These are phyloP conservation scores for Fusarium kyushuense DNA, from an alignment of 2,329 filamentous ascomycete species.

Conservation along the genomic window DNA sequence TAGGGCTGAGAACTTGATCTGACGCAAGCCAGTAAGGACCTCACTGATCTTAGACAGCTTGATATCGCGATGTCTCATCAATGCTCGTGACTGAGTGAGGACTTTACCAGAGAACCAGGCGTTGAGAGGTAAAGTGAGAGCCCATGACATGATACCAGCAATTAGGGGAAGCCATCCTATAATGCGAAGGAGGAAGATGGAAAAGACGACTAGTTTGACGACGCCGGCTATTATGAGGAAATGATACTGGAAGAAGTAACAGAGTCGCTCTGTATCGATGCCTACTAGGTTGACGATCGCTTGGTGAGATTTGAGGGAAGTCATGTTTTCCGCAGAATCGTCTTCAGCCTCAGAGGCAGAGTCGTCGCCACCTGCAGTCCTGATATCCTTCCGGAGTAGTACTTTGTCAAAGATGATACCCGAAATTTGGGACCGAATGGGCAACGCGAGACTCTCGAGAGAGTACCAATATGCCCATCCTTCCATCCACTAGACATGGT, in stretches of 20 bases:
- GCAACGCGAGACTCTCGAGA: constrained; percentile 71
- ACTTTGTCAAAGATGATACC: constrained; percentile 80
- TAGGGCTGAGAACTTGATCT: constrained; percentile 84
- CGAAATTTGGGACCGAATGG: constrained; percentile 75
- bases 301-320: constrained; percentile 64
- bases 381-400: constrained; percentile 80
- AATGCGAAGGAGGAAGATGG: constrained; percentile 73
- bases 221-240: constrained; percentile 65
- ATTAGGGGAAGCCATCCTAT: constrained; percentile 77
- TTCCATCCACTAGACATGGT: constrained; percentile 64
- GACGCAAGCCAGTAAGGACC: constrained; percentile 79
- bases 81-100: constrained; percentile 69
- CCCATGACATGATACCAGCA: constrained; percentile 72
- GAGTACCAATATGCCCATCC: constrained; percentile 74
- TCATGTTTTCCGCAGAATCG: constrained; percentile 41
- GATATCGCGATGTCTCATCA: constrained; percentile 80
- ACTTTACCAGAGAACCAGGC: constrained; percentile 74
- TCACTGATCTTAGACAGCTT: constrained; percentile 82
- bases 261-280: constrained; percentile 76
- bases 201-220: constrained; percentile 62
- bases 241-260: constrained; percentile 75
- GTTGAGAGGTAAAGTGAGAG: constrained; percentile 75
- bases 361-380: constrained; percentile 65
- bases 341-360: constrained; percentile 55
- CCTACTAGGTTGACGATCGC: constrained; percentile 81